These are phyloP conservation scores for Paramecium octaurelia DNA, from an alignment of 73 alveolate species.

Conservation along the genomic window DNA sequence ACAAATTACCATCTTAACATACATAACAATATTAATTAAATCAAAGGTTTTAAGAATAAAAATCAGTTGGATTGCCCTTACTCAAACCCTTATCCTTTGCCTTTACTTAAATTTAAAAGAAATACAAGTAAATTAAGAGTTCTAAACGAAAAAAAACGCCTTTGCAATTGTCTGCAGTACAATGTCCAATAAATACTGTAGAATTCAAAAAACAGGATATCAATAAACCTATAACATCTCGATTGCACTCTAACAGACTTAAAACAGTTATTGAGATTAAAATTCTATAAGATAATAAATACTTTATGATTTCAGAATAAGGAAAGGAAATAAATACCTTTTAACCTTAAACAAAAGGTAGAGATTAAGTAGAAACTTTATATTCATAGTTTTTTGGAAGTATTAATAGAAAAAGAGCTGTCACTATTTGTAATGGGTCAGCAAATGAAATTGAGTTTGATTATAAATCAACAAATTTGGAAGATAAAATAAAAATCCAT, in stretches of 20 bases:
- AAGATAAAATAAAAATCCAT: neutral
- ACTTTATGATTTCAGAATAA: neutral
- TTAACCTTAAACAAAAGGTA: neutral
- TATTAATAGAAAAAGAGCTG: conserved; percentile 4
- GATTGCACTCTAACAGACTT: neutral
- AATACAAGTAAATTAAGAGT: neutral
- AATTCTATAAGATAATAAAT: neutral
- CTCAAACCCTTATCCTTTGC: neutral
- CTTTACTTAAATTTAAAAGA: neutral
- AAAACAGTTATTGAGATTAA: neutral
- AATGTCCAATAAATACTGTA: neutral
- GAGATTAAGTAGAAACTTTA: neutral
- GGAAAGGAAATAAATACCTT: neutral
- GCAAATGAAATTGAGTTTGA: neutral
- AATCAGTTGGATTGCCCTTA: neutral
- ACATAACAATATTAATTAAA: neutral
- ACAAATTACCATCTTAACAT: neutral
- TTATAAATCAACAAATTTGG: neutral
- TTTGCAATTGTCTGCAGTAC: neutral
- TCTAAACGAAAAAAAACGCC: neutral
- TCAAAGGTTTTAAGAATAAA: neutral
- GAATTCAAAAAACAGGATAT: neutral
- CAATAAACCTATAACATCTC: neutral
- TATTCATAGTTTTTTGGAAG: conserved; percentile 5
- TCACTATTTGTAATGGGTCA: neutral